Evolutionary conservation across 495 filamentous ascomycete genomes (phyloP).

Genomic region (Zalerion maritima): DNA sequence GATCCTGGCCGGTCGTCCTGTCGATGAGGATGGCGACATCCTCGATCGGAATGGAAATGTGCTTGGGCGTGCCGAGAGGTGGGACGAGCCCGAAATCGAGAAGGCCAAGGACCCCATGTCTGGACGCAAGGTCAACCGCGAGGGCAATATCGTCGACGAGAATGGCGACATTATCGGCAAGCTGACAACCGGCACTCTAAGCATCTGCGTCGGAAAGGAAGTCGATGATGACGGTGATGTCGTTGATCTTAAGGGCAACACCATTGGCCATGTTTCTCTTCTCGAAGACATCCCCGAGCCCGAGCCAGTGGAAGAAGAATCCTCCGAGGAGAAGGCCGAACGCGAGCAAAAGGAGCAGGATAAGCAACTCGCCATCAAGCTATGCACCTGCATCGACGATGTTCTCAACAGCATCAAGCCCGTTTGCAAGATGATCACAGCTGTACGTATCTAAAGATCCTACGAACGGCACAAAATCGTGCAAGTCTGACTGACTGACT

Average conservation of each 20-base stretch:
- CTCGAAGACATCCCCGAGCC: constrained; percentile 55
- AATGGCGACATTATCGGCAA: constrained; percentile 71
- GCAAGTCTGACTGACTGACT: constrained; percentile 3
- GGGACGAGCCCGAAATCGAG: constrained; percentile 63
- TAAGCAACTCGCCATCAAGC: constrained; percentile 61
- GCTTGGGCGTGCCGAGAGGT: constrained; percentile 68
- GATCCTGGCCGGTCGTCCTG: constrained; percentile 54
- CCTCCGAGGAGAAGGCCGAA: constrained; percentile 35
- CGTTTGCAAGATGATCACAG: constrained; percentile 74
- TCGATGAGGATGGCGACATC: constrained; percentile 76
- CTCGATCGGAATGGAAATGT: constrained; percentile 70
- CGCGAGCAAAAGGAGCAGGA: constrained; percentile 50
- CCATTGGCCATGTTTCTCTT: constrained; percentile 65
- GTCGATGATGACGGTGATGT: constrained; percentile 82
- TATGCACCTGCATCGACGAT: constrained; percentile 57
- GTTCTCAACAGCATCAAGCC: constrained; percentile 74
- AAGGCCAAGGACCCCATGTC: constrained; percentile 45
- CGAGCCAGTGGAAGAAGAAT: constrained; percentile 30
- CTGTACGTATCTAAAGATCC: constrained; percentile 36
- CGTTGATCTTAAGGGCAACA: constrained; percentile 66
- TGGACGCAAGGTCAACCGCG: constrained; percentile 63
- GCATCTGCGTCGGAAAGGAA: constrained; percentile 55
- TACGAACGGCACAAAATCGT: background rate
- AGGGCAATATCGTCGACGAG: constrained; percentile 69
- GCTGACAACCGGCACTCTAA: constrained; percentile 59